phyloP scores from a whole-genome alignment of 2,329 filamentous ascomycete species.

The Fonsecaea multimorphosa region DNA sequence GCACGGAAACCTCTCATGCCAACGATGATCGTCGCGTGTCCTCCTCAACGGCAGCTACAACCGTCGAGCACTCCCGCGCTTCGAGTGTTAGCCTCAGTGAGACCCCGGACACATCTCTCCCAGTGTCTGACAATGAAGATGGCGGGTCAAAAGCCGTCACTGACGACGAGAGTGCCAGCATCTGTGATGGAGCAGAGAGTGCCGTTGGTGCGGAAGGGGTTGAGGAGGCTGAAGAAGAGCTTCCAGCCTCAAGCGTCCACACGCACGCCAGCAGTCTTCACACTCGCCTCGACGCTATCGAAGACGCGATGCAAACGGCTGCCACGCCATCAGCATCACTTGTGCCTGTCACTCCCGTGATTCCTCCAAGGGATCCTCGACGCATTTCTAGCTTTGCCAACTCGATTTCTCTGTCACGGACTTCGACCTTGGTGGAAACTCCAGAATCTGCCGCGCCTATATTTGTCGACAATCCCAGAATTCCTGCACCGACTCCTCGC shows the following conservation, averaged over 20 bases:
- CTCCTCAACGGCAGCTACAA: not conserved
- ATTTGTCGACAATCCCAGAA: not conserved
- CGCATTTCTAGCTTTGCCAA: not conserved
- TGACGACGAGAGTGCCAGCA: not conserved
- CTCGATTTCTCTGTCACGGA: not conserved
- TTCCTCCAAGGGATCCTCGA: not conserved
- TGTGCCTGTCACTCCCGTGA: not conserved
- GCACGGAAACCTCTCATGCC: not conserved
- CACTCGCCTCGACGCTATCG: not conserved
- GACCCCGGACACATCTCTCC: not conserved
- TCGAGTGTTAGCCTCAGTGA: not conserved
- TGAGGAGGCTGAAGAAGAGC: not conserved
- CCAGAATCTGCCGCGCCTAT: not conserved
- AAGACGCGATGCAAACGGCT: not conserved
- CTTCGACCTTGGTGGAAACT: not conserved
- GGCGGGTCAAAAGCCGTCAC: not conserved
- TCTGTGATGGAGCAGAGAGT: not conserved
- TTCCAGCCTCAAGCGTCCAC: not conserved
- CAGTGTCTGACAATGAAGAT: constrained; percentile 2
- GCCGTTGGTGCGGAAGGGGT: too few relatives aligned
- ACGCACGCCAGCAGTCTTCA: not conserved
- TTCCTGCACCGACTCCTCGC: not conserved
- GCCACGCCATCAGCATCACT: not conserved
- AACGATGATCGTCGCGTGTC: constrained; percentile 1
- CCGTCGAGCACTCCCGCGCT: not conserved